Conservation (phyloP, 2,329 filamentous ascomycete species). For the Epichloe amarillans region DNA sequence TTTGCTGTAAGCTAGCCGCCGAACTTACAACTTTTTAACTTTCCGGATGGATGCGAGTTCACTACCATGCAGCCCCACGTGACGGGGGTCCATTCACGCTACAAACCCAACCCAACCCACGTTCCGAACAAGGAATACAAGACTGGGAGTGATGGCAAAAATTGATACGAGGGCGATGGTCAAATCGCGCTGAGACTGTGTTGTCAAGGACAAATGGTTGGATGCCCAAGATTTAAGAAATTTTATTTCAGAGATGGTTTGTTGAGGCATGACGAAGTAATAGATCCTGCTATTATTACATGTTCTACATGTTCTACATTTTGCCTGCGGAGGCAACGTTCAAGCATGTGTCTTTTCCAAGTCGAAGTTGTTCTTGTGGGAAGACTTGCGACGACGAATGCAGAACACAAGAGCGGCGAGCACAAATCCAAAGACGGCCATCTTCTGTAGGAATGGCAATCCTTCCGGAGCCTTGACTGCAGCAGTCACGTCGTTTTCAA, state of each 20-base stretch:
- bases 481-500: constrained; percentile 4
- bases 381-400: constrained; percentile 25
- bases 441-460: constrained; percentile 33
- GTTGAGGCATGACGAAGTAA: neutral
- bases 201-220: neutral
- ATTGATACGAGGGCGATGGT: neutral
- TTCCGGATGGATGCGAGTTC: neutral
- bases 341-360: constrained; percentile 33
- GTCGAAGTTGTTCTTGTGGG: constrained; percentile 16
- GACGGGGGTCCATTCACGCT: constrained; percentile 2
- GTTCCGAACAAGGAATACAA: neutral
- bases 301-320: constrained; percentile 5
- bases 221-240: too few relatives aligned
- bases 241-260: neutral
- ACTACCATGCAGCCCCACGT: constrained; percentile 5
- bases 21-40: constrained; percentile 19
- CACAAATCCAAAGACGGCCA: constrained; percentile 35
- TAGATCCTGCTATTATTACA: constrained; percentile 3
- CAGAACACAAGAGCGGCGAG: constrained; percentile 31
- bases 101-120: neutral
- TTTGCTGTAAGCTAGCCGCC: neutral
- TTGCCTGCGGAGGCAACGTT: neutral
- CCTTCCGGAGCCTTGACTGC: constrained; percentile 3
- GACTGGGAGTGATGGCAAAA: neutral
- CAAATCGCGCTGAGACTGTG: neutral